Percentiles rank a stretch among this genome's conserved stretches.
Conservation (phyloP, 2,329 filamentous ascomycete genomes). For the Lasiodiplodia hormozganensis region DNA sequence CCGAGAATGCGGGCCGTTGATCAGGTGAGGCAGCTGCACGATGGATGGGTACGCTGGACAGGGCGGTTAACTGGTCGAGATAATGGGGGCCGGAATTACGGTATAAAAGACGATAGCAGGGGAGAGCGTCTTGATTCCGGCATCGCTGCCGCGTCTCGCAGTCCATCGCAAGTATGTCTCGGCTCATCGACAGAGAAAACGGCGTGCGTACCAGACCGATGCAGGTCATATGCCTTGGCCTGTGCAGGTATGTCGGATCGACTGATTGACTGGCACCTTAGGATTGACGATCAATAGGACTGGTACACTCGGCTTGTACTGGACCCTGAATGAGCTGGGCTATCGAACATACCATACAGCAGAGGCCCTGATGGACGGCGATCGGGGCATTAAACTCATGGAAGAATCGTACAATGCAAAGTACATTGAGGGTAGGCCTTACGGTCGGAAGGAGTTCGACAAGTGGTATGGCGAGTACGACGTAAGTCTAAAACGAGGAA, state of each 20-base stretch:
- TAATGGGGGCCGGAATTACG: background rate
- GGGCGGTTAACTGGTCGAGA: background rate
- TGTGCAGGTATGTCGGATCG: constrained; percentile 8
- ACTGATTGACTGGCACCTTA: background rate
- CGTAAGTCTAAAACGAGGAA: background rate
- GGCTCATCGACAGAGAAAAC: constrained; percentile 5
- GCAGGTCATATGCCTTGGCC: constrained; percentile 4
- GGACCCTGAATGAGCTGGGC: constrained; percentile 1
- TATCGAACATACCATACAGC: constrained; percentile 12
- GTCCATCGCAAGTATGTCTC: background rate
- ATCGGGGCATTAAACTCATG: constrained; percentile 35
- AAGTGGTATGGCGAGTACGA: constrained; percentile 41
- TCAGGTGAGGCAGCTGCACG: background rate
- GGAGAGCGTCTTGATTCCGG: background rate
- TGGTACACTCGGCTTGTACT: constrained; percentile 11
- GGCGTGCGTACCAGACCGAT: constrained; percentile 1
- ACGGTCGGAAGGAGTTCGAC: constrained; percentile 43
- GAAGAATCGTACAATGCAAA: constrained; percentile 45
- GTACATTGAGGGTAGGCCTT: constrained; percentile 38
- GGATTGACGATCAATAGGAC: background rate
- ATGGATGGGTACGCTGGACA: background rate
- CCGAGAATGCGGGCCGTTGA: background rate
- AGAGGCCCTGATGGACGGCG: background rate
- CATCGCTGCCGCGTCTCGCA: background rate
- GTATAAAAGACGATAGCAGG: background rate